Base-by-base conservation (phyloP, 768 basidiomycete species). In the Pleurotus pulmonarius region DNA sequence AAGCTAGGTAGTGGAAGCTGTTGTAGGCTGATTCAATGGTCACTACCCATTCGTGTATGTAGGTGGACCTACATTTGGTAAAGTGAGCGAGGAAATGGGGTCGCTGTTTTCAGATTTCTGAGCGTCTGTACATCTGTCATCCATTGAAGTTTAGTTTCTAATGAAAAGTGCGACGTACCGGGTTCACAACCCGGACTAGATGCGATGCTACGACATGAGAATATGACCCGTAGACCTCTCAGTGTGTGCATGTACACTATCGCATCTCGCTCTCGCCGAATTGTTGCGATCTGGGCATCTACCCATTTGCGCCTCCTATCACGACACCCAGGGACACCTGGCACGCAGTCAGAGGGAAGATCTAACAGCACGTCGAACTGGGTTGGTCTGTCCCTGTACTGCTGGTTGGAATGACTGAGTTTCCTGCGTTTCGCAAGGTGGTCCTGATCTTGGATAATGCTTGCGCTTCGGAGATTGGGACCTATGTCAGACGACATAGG, bases 241-340 rank as follows among this genome's bases (percentile, higher is more conserved):
- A 26, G 18, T 16, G 13, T 26, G 37, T 51, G 49, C 22, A 16
- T 51, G 29, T 22, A 51, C 9, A 51, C 34, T 15, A 29, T 7
- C 22, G 29, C 34, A 37, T 51, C 37, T 18, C 29, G 25, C 49
- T 51, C 26, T 51, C 29, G 25, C 22, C 37, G 49, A 29, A 51
- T 25, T 16, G 37, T 25, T 15, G 29, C 22, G 18, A 51, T 38
- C n/a, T 51, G 49, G 22, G 26, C 49, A 8, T 22, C 22, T 29
- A 51, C 37, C 49, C 49, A 51, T 37, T 51, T 51, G 15, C 49
- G 49, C 16, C 49, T 51, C 37, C 49, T 51, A 16, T 51, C 29
- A 25, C 29, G 22, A 22, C 49, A 51, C 29, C 49, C 49, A 22
- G 49, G 29, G 15, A 37, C n/a, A 13, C 49, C 49, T 16, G 49